Conservation (phyloP, 2,329 filamentous ascomycete genomes). For the Pyricularia pennisetigena region DNA sequence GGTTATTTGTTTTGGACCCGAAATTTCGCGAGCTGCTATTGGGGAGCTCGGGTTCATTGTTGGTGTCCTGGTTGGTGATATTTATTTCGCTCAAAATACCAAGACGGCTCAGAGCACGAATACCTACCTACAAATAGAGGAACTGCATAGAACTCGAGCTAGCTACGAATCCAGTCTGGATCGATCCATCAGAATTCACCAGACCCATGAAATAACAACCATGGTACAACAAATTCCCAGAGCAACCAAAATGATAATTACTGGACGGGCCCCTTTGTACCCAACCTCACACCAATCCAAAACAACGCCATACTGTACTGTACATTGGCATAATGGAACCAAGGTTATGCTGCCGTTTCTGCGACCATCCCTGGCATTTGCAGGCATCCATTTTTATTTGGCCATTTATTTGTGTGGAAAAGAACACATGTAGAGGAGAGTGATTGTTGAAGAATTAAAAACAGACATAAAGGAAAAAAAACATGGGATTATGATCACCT, state of each 20-base stretch:
- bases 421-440: neutral
- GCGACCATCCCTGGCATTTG: neutral
- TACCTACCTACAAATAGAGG: neutral
- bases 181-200: neutral
- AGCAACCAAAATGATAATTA: neutral
- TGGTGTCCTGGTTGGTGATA: neutral
- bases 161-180: neutral
- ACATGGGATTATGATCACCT: neutral
- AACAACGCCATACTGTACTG: neutral
- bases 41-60: neutral
- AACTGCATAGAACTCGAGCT: neutral
- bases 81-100: neutral
- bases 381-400: neutral
- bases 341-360: neutral
- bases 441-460: too few species aligned
- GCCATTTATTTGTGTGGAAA: neutral
- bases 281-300: neutral
- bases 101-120: neutral
- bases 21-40: neutral
- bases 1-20: neutral
- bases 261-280: neutral
- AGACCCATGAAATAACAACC: neutral
- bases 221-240: neutral
- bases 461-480: neutral
- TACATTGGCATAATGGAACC: neutral